A percentile compares a stretch with the other conserved stretches of the same genome.
Conservation (phyloP, 1,139 yeast species). For the Geotrichum candidum region DNA sequence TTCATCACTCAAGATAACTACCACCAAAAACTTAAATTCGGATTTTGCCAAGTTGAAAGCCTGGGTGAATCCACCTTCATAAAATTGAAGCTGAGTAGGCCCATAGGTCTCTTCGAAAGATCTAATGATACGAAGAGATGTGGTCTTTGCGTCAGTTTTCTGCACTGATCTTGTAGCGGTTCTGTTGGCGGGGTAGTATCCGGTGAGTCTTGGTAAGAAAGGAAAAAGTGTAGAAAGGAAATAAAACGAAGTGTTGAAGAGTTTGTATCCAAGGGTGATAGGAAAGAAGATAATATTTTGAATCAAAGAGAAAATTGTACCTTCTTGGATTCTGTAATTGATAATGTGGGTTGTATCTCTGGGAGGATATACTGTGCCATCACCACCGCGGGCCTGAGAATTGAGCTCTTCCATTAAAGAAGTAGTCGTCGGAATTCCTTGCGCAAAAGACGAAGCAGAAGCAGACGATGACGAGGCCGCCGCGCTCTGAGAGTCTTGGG, state of each 20-base stretch:
- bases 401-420: slow-evolving; percentile 32
- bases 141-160: slow-evolving; percentile 38
- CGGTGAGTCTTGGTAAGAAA: slow-evolving; percentile 34
- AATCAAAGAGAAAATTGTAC: slow-evolving; percentile 26
- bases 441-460: slow-evolving; percentile 6
- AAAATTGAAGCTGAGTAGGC: slow-evolving; percentile 37
- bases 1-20: slow-evolving; percentile 68
- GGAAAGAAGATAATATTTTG: slow-evolving; percentile 33
- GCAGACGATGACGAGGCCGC: slow-evolving; percentile 6
- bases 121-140: slow-evolving; percentile 38
- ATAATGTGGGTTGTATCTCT: slow-evolving; percentile 13
- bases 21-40: slow-evolving; percentile 62
- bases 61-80: slow-evolving; percentile 70
- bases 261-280: slow-evolving; percentile 30
- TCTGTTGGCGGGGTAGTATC: slow-evolving; percentile 35
- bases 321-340: slow-evolving; percentile 23
- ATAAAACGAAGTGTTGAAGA: slow-evolving; percentile 31
- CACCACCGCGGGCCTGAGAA: slow-evolving; percentile 16
- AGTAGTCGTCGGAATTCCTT: slow-evolving; percentile 16
- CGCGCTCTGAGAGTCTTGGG: slow-evolving; percentile 5
- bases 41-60: slow-evolving; percentile 64
- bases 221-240: slow-evolving; percentile 34
- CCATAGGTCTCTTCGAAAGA: slow-evolving; percentile 39
- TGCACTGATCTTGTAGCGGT: slow-evolving; percentile 31
- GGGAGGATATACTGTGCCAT: slow-evolving; percentile 21